Conservation (phyloP, 1,284 basidiomycete genomes). For the Leccinum pachyderme region DNA sequence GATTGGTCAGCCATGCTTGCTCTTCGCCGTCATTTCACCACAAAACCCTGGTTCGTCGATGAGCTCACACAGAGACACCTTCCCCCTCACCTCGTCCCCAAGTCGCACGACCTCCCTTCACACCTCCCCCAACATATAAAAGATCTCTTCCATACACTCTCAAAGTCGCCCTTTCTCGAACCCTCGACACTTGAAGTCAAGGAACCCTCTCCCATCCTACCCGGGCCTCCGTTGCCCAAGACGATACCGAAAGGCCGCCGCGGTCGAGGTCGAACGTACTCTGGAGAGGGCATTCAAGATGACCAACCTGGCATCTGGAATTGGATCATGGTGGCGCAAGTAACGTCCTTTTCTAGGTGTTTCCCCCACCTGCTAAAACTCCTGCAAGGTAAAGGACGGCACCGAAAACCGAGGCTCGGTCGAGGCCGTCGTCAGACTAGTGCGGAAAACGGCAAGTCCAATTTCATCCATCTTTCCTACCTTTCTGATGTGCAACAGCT, state of each 20-base stretch:
- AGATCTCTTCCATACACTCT: slow-evolving; percentile 51
- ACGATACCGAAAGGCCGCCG: slow-evolving; percentile 58
- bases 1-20: slow-evolving; percentile 16
- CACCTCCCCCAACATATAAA: slow-evolving; percentile 47
- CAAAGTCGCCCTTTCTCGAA: slow-evolving; percentile 62
- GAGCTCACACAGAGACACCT: slow-evolving; percentile 15
- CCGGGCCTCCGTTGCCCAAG: slow-evolving; percentile 54
- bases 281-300: slow-evolving; percentile 58
- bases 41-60: slow-evolving; percentile 58
- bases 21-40: slow-evolving; percentile 11
- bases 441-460: slow-evolving; percentile 60
- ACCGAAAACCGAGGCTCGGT: slow-evolving; percentile 75
- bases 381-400: slow-evolving; percentile 68
- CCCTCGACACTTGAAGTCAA: slow-evolving; percentile 51
- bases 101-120: slow-evolving; percentile 40
- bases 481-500: slow-evolving; percentile 40
- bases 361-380: background rate
- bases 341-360: slow-evolving; percentile 24
- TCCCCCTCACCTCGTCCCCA: slow-evolving; percentile 36
- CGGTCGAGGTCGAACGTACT: slow-evolving; percentile 61
- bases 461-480: background rate
- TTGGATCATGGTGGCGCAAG: slow-evolving; percentile 73
- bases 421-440: slow-evolving; percentile 63
- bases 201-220: slow-evolving; percentile 43
- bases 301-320: slow-evolving; percentile 60